A percentile compares a stretch with the other conserved stretches of the same genome.
These are phyloP conservation scores for Zancudomyces culisetae DNA, from an alignment of 371 early-diverging fungal species.

Conservation along the genomic window DNA sequence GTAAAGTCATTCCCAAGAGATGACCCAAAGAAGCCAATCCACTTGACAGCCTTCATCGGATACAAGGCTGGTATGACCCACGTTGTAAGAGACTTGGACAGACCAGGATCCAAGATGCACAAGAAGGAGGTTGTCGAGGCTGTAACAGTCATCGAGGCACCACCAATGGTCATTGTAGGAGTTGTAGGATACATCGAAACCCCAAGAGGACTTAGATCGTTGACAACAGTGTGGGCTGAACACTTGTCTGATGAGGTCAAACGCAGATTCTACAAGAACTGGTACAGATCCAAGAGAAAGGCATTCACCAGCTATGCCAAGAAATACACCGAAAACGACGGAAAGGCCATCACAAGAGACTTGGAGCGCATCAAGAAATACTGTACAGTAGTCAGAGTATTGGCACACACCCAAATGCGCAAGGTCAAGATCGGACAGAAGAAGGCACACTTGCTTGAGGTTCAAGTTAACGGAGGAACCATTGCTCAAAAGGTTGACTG, in stretches of 20 bases:
- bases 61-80: conserved; percentile 99
- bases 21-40: conserved; percentile 86
- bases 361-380: conserved; percentile 97
- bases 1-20: conserved; percentile 99
- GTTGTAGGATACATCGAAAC: conserved; percentile 99
- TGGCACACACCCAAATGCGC: conserved; percentile 95
- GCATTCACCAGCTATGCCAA: conserved; percentile 96
- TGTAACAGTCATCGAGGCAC: conserved; percentile 97
- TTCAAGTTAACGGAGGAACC: conserved; percentile 99
- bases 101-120: conserved; percentile 97
- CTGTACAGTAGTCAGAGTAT: conserved; percentile 94
- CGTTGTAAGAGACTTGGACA: conserved; percentile 95
- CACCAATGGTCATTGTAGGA: conserved; percentile 96
- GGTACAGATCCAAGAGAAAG: conserved; percentile 98
- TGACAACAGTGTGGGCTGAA: conserved; percentile 98
- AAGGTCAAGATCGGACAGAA: conserved; percentile 91
- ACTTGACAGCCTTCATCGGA: conserved; percentile 97
- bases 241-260: conserved; percentile 95
- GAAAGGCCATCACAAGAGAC: conserved; percentile 77
- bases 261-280: conserved; percentile 99
- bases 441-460: conserved; percentile 99
- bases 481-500: conserved; percentile 96
- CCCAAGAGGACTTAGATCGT: conserved; percentile 89
- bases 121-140: conserved; percentile 99
- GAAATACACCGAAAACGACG: conserved; percentile 77